Conservation (phyloP, 2,329 filamentous ascomycete species). For the Zasmidium citrigriseum region DNA sequence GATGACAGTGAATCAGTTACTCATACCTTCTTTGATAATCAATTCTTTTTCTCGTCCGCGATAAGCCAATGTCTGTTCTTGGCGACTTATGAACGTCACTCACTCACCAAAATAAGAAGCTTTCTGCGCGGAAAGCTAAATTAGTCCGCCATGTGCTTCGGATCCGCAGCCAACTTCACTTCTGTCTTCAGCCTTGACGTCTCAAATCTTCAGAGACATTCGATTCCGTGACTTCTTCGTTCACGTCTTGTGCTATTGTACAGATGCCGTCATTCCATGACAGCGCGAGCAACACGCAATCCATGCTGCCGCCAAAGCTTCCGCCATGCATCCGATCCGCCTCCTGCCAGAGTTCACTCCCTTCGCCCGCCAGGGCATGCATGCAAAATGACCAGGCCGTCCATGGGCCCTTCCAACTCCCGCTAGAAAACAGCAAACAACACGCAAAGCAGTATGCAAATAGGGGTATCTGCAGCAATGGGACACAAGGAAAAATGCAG, state of each 20-base stretch:
- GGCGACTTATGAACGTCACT: not conserved
- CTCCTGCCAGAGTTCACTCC: not conserved
- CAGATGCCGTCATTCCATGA: not conserved
- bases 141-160: not conserved
- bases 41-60: not conserved
- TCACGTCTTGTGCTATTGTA: not conserved
- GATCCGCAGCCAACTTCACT: not conserved
- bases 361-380: not conserved
- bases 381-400: not conserved
- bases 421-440: conserved; percentile 4
- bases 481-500: not conserved
- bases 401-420: not conserved
- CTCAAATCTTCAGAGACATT: not conserved
- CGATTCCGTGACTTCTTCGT: conserved; percentile 3
- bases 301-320: not conserved
- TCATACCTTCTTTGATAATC: not conserved
- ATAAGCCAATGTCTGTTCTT: not conserved
- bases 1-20: not conserved
- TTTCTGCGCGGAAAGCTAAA: not conserved
- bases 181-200: not conserved
- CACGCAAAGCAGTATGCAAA: conserved; percentile 2
- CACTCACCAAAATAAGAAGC: not conserved
- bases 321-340: conserved; percentile 3
- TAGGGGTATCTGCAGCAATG: conserved; percentile 7
- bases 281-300: not conserved